Evolutionary conservation across 345 rosid species (phyloP), one percentile per base, ranked within the genome.

Genomic region (Clausena lansium): DNA sequence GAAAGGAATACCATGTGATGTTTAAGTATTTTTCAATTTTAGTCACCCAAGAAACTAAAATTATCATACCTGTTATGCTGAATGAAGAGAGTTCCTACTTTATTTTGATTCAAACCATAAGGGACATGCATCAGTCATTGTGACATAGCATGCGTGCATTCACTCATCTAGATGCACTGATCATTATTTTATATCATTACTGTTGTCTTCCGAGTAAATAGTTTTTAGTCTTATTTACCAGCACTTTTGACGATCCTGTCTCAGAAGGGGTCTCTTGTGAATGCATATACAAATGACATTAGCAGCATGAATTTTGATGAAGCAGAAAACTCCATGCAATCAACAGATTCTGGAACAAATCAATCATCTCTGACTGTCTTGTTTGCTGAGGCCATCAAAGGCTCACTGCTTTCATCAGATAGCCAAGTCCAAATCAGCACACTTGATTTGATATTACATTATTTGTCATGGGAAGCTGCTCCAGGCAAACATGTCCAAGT

Each of bases 371-470:
- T 90, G 70, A 78, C 80, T 84, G 66, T 85, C 71, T 86, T 96
- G 81, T 91, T 96, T 85, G 85, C 97, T 33, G 98, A 94, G 81
- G 95, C 97, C 73, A 83, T 96, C 67, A 94, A 96, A 89, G 94
- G 95, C n/a, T 91, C 97, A 25, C 81, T 96, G 85, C 98, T 94
- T 86, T 96, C 99, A 73, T 82, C 98, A 50, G 97, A 96, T 64
- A 83, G 86, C 68, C 91, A 92, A 84, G 90, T 94, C 76, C 98
- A 92, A 81, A 82, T 83, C 80, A 88, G 90, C 81, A 58, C 94
- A 35, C 80, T 96, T 71, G 91, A 91, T 84, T 93, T 94, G 52
- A 79, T 94, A 36, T 86, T 85, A 80, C 84, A 87, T 77, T 92
- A 86, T 75, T 67, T 91, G 78, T 88, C 92, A n/a, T 73, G 79